Evolutionary conservation across 495 filamentous ascomycete species (phyloP).

Genomic region (Trichoderma erinaceum): DNA sequence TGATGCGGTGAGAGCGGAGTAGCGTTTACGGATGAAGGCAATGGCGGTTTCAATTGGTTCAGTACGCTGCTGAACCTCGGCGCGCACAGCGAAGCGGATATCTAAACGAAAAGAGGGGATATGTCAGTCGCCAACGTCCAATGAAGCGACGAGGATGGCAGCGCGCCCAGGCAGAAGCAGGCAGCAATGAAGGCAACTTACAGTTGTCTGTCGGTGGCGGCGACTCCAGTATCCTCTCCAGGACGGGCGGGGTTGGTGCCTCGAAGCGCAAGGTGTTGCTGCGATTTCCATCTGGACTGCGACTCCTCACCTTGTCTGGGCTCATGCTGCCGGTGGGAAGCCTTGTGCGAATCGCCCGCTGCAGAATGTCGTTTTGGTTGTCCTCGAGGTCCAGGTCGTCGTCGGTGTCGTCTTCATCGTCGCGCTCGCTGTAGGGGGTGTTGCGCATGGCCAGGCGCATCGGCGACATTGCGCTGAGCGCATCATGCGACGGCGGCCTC

Average conservation of each 20-base stretch:
- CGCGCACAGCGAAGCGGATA: conserved; percentile 76
- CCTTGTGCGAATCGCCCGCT: conserved; percentile 43
- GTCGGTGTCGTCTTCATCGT: conserved; percentile 27
- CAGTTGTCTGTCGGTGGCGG: conserved; percentile 11
- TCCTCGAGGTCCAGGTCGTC: conserved; percentile 31
- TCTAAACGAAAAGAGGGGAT: conserved; percentile 41
- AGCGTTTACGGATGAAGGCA: conserved; percentile 51
- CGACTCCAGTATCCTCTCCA: conserved; percentile 21
- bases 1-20: conserved; percentile 55
- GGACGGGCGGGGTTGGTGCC: conserved; percentile 11
- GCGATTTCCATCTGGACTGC: conserved; percentile 32
- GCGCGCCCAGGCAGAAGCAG: background rate
- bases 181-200: conserved; percentile 14
- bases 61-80: conserved; percentile 80
- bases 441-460: conserved; percentile 12
- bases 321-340: conserved; percentile 45
- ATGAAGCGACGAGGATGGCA: background rate
- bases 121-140: background rate
- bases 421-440: conserved; percentile 20
- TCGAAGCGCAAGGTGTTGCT: conserved; percentile 6
- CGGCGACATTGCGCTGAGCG: conserved; percentile 26
- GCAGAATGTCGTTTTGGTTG: conserved; percentile 36
- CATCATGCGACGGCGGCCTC: conserved; percentile 34
- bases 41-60: conserved; percentile 77
- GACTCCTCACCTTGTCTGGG: conserved; percentile 45